Evolutionary conservation across 257 asterid genomes (phyloP).

Genomic region (Nicotiana obtusifolia): DNA sequence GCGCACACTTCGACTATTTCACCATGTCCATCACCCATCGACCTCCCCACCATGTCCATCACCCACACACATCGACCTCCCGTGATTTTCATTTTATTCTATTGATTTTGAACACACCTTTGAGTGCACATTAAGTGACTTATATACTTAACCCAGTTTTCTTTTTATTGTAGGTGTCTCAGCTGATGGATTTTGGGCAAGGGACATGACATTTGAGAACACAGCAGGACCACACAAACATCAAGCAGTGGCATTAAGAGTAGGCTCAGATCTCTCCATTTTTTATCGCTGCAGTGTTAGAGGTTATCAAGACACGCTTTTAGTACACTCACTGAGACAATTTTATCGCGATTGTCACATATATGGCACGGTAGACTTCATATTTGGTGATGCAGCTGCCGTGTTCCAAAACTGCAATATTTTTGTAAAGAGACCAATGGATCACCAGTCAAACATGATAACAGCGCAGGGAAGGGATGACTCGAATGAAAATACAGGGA

Average conservation of each 20-base stretch:
- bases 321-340: conserved; percentile 51
- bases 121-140: not conserved
- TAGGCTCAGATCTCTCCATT: conserved; percentile 40
- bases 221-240: conserved; percentile 57
- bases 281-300: conserved; percentile 58
- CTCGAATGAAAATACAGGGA: conserved; percentile 51
- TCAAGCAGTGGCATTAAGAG: conserved; percentile 68
- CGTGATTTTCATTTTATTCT: not conserved
- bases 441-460: conserved; percentile 47
- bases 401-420: conserved; percentile 59
- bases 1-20: not conserved
- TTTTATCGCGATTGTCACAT: conserved; percentile 65
- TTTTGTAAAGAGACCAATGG: conserved; percentile 45
- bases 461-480: conserved; percentile 61
- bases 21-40: not conserved
- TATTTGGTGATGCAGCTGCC: conserved; percentile 58
- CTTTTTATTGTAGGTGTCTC: conserved; percentile 33
- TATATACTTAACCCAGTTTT: not conserved
- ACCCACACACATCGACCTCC: not conserved
- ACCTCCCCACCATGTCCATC: not conserved
- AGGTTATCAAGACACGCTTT: conserved; percentile 72
- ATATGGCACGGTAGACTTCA: conserved; percentile 60
- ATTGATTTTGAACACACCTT: not conserved
- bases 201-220: conserved; percentile 71
- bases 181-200: conserved; percentile 70